Base-by-base conservation (phyloP, 140 eudicot genomes). In the Cichorium intybus region DNA sequence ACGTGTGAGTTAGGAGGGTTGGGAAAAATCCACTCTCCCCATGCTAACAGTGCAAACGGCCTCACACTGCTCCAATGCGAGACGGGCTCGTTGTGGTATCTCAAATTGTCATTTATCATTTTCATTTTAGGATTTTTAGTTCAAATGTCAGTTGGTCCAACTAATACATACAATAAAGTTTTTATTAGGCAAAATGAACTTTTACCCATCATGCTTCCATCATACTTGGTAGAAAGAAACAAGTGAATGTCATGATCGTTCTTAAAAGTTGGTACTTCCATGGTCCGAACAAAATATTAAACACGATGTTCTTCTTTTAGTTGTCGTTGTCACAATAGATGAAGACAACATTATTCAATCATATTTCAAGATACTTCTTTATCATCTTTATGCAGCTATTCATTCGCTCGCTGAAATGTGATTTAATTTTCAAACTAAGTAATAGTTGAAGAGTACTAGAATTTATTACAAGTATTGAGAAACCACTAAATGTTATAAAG, bases 301-400 rank as follows among this genome's bases (percentile, higher is more conserved):
- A 27, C 41, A 34, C 21, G 43, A 71, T 37, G 69, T 11, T 33
- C 16, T 17, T 24, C 70, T 52, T 17, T 69, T 64, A 51, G 23
- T 22, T 62, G 35, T 62, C 71, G 16, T 52, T 62, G 56, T 72
- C 77, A 27, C 15, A 51, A 52, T 71, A 62, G 62, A 72, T 39
- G 64, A 49, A 41, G 7, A 21, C 33, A 10, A 22, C 34, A 21
- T 49, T 33, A 22, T 50, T 14, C 2, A 2, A 8, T 37, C 24
- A 24, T 7, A 9, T 24, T 21, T 12, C 24, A 11, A 53, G n/a
- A 10, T 23, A 10, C 28, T 10, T 53, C 16, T 11, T 24, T 20
- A 23, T 10, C 8, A 53, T 23, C 17, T 53, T 22, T 15, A 53
- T 3, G 29, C 8, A 23, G 8, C 34, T 23, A 53, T 23, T 59